phyloP scores from a whole-genome alignment of 1,284 basidiomycete genomes.

The Malassezia nana region DNA sequence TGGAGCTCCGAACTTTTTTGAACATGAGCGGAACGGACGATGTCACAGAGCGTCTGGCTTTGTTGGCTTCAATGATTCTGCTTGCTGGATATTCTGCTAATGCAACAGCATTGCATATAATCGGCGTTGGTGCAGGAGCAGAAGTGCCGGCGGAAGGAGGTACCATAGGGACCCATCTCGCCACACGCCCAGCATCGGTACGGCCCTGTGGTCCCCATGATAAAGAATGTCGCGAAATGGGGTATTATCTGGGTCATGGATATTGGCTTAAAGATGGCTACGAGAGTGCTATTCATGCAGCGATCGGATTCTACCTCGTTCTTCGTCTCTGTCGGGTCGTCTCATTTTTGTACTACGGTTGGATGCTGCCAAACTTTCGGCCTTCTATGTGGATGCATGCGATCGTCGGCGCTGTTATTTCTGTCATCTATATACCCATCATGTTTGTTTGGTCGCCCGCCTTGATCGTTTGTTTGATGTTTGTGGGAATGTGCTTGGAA shows the following conservation, averaged over 20 bases:
- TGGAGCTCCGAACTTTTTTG: constrained; percentile 35
- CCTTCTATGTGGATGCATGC: constrained; percentile 34
- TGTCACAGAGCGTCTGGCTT: constrained; percentile 33
- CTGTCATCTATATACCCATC: constrained; percentile 35
- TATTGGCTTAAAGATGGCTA: constrained; percentile 37
- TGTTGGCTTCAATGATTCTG: constrained; percentile 43
- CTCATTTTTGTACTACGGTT: constrained; percentile 35
- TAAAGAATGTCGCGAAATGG: not conserved
- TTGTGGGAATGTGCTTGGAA: constrained; percentile 30
- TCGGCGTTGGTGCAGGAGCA: not conserved
- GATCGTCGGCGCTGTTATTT: constrained; percentile 22
- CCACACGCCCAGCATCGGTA: not conserved
- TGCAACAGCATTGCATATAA: constrained; percentile 25
- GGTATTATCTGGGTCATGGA: constrained; percentile 12
- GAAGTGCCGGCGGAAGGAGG: not conserved
- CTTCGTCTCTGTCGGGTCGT: constrained; percentile 30
- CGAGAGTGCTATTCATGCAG: constrained; percentile 23
- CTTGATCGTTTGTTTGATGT: constrained; percentile 25
- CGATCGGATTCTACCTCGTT: constrained; percentile 38
- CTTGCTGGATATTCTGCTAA: constrained; percentile 44
- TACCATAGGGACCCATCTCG: not conserved
- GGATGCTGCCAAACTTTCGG: constrained; percentile 37
- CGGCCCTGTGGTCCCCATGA: not conserved
- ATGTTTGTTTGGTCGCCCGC: constrained; percentile 19
- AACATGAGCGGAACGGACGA: constrained; percentile 47